Conservation (phyloP, 1,284 basidiomycete species). For the Albatrellus sp. region DNA sequence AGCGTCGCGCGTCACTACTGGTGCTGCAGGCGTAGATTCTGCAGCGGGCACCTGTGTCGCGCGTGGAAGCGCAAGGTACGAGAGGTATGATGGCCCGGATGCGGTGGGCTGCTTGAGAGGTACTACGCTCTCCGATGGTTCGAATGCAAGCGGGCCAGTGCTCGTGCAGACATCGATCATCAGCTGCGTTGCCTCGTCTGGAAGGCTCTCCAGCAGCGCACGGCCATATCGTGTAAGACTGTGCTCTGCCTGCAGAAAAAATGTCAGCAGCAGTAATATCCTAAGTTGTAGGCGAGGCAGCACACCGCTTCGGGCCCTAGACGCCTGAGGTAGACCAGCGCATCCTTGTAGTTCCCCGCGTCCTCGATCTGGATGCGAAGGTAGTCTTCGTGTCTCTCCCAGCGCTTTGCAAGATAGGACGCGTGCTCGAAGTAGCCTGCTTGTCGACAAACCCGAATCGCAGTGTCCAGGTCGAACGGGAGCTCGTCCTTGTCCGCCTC, state of each 20-base stretch:
- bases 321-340: slow-evolving; percentile 68
- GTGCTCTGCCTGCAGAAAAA: slow-evolving; percentile 51
- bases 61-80: slow-evolving; percentile 67
- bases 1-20: slow-evolving; percentile 23
- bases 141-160: slow-evolving; percentile 33
- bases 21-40: slow-evolving; percentile 25
- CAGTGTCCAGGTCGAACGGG: slow-evolving; percentile 94
- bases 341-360: slow-evolving; percentile 72
- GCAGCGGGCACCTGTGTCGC: slow-evolving; percentile 17
- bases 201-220: slow-evolving; percentile 70
- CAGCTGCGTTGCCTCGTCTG: slow-evolving; percentile 81
- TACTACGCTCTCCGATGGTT: slow-evolving; percentile 23
- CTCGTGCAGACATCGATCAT: slow-evolving; percentile 89
- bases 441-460: slow-evolving; percentile 91
- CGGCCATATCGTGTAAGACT: slow-evolving; percentile 79
- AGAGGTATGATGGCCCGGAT: slow-evolving; percentile 36
- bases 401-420: slow-evolving; percentile 86
- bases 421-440: slow-evolving; percentile 96
- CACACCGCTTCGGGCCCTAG: slow-evolving; percentile 71
- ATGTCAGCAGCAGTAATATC: slow-evolving; percentile 2
- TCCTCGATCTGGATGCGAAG: slow-evolving; percentile 93
- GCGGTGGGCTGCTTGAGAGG: slow-evolving; percentile 17
- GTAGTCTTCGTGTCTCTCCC: slow-evolving; percentile 87
- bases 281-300: slow-evolving; percentile 1
- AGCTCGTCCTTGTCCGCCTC: slow-evolving; percentile 47